phyloP scores from a whole-genome alignment of 257 asterid species.

The Verbena officinalis region DNA sequence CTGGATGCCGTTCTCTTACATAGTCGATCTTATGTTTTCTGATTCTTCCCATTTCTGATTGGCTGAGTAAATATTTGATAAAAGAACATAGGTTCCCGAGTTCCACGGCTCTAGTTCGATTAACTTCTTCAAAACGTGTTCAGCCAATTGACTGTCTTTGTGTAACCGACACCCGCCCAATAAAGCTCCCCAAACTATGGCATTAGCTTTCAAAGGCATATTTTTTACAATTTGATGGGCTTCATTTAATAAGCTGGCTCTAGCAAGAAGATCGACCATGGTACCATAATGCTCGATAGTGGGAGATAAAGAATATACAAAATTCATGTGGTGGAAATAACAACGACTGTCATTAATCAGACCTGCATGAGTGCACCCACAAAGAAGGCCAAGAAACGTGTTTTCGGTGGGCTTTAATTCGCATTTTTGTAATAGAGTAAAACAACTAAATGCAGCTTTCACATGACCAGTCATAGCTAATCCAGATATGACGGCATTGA shows the following conservation, averaged over 20 bases:
- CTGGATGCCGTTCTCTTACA: neutral
- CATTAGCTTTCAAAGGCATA: slow-evolving; percentile 51
- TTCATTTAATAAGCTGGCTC: slow-evolving; percentile 46
- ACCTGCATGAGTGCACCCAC: slow-evolving; percentile 55
- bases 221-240: slow-evolving; percentile 36
- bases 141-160: slow-evolving; percentile 47
- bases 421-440: slow-evolving; percentile 35
- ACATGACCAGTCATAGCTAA: slow-evolving; percentile 51
- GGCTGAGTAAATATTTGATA: slow-evolving; percentile 19
- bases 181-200: slow-evolving; percentile 56
- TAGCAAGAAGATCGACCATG: slow-evolving; percentile 54
- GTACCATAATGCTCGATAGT: slow-evolving; percentile 48
- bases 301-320: slow-evolving; percentile 33
- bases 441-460: slow-evolving; percentile 43
- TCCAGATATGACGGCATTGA: slow-evolving; percentile 45
- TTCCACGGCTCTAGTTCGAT: slow-evolving; percentile 43
- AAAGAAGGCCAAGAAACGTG: slow-evolving; percentile 50
- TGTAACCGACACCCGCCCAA: slow-evolving; percentile 51
- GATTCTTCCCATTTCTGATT: slow-evolving; percentile 13
- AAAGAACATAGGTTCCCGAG: slow-evolving; percentile 6
- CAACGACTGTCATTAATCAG: slow-evolving; percentile 49
- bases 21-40: neutral
- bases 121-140: slow-evolving; percentile 40
- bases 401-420: slow-evolving; percentile 43
- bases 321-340: slow-evolving; percentile 33